Percentiles rank a stretch among this genome's conserved stretches.
Evolutionary conservation across 2,329 filamentous ascomycete species (phyloP).

Genomic region (Xylaria sp.): DNA sequence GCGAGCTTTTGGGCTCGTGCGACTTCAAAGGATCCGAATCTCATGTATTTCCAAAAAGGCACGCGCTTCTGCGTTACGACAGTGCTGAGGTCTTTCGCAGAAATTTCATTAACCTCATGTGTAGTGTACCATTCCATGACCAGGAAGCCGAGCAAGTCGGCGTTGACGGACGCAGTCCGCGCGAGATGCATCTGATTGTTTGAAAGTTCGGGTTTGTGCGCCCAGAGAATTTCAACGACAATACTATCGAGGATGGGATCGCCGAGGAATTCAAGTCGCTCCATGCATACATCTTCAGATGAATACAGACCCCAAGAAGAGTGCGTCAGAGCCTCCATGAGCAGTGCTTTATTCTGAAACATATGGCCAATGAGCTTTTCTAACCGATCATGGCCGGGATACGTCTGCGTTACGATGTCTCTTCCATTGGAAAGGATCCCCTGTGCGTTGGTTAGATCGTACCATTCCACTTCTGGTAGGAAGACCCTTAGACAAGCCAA

Average conservation of each 20-base stretch:
- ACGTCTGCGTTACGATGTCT: constrained; percentile 44
- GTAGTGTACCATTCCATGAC: constrained; percentile 62
- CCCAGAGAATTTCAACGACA: constrained; percentile 68
- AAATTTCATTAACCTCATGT: constrained; percentile 41
- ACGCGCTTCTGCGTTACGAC: constrained; percentile 38
- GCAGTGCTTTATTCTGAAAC: constrained; percentile 70
- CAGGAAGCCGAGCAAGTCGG: constrained; percentile 77
- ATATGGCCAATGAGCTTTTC: constrained; percentile 73
- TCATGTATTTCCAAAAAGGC: constrained; percentile 73
- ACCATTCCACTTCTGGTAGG: constrained; percentile 64
- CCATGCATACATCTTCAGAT: constrained; percentile 52
- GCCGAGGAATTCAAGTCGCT: constrained; percentile 86
- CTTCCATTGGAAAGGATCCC: constrained; percentile 51
- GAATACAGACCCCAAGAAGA: constrained; percentile 58
- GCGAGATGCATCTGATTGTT: constrained; percentile 74
- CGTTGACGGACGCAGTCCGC: constrained; percentile 79
- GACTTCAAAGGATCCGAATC: constrained; percentile 59
- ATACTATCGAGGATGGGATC: constrained; percentile 84
- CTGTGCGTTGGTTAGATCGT: constrained; percentile 49
- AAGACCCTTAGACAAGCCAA: constrained; percentile 70
- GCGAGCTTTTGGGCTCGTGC: constrained; percentile 52
- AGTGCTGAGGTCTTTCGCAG: constrained; percentile 33
- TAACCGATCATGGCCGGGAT: constrained; percentile 53
- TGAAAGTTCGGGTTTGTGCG: constrained; percentile 47
- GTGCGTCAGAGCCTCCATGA: constrained; percentile 84